These are phyloP conservation scores for Dendrobium officinale DNA, from an alignment of 106 monocot genomes.

Conservation along the genomic window DNA sequence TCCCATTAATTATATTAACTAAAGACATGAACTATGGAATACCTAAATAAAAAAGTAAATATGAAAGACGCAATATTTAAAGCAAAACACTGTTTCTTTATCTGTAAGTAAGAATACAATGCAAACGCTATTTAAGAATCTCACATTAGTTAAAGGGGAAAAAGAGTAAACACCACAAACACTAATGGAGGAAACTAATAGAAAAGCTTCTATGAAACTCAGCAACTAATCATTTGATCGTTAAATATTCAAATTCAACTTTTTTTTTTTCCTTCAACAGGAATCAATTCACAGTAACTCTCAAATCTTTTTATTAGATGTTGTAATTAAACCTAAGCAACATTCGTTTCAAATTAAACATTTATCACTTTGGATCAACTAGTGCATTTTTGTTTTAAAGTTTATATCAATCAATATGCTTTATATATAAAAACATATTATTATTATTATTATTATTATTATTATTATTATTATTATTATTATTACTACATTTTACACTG, in stretches of 20 bases:
- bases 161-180: too few species aligned
- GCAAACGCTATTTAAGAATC: neutral
- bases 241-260: neutral
- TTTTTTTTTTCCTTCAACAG: neutral
- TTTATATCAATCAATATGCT: neutral
- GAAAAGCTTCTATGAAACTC: neutral
- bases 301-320: neutral
- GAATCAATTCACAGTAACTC: neutral
- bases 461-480: too few species aligned
- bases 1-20: neutral
- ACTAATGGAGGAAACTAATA: neutral
- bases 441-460: too few species aligned
- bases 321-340: neutral
- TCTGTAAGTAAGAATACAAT: neutral
- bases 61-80: neutral
- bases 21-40: neutral
- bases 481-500: too few species aligned
- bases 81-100: neutral
- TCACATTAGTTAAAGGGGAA: neutral
- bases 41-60: neutral
- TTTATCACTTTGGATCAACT: neutral
- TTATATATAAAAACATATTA: neutral
- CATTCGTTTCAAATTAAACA: neutral
- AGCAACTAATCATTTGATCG: neutral
- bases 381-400: neutral